Conservation (phyloP, 805 yeast species). For the Candida cerambycidarum region DNA sequence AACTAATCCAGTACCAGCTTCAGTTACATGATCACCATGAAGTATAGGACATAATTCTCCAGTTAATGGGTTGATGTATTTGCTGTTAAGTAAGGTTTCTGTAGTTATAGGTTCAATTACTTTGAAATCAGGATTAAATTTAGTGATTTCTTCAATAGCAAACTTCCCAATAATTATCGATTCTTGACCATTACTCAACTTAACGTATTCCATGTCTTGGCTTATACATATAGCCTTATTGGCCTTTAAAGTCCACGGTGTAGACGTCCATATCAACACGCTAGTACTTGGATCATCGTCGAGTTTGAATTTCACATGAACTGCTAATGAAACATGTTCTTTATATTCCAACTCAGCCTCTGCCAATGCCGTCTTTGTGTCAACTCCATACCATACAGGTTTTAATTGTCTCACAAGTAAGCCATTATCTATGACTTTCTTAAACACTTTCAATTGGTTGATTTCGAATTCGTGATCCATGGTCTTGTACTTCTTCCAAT, state of each 20-base stretch:
- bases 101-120: slow-evolving; percentile 1
- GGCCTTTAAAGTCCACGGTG: slow-evolving; percentile 96
- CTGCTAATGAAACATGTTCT: slow-evolving; percentile 68
- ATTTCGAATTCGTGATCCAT: slow-evolving; percentile 69
- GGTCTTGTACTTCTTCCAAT: slow-evolving; percentile 76
- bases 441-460: slow-evolving; percentile 71
- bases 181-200: slow-evolving; percentile 40
- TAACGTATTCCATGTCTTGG: slow-evolving; percentile 54
- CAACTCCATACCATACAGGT: slow-evolving; percentile 98
- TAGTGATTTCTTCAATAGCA: slow-evolving; percentile 40
- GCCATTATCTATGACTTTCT: slow-evolving; percentile 59
- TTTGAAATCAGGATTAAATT: slow-evolving; percentile 17
- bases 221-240: slow-evolving; percentile 81
- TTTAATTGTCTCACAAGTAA: slow-evolving; percentile 80
- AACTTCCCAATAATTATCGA: slow-evolving; percentile 57
- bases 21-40: slow-evolving; percentile 80
- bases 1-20: slow-evolving; percentile 88
- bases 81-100: slow-evolving; percentile 5
- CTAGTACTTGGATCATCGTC: slow-evolving; percentile 10
- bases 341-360: slow-evolving; percentile 95
- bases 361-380: slow-evolving; percentile 90
- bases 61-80: slow-evolving; percentile 45
- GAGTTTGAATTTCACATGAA: slow-evolving; percentile 64
- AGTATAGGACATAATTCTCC: slow-evolving; percentile 55
- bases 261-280: slow-evolving; percentile 87